Percentiles rank a stretch among this genome's conserved stretches.
These are phyloP conservation scores for Exophiala aquamarina DNA, from an alignment of 2,329 filamentous ascomycete species.

Conservation along the genomic window DNA sequence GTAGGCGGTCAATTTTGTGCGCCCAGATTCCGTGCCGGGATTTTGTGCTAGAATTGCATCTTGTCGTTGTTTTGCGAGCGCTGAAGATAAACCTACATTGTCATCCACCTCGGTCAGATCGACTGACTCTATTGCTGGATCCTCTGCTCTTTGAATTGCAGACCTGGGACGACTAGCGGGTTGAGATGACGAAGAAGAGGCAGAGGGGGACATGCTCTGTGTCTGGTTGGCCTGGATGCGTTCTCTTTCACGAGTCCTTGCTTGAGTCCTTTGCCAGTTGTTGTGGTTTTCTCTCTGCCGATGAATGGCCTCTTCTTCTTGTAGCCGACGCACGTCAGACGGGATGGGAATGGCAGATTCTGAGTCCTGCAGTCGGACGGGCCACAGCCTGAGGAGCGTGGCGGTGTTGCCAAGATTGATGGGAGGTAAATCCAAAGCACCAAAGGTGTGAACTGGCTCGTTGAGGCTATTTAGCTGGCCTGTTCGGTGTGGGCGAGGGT, in stretches of 20 bases:
- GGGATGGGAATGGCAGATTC: too few relatives aligned
- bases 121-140: conserved; percentile 44
- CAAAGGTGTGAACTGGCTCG: conserved; percentile 23
- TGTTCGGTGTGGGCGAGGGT: conserved; percentile 10
- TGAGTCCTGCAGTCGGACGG: not conserved
- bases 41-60: conserved; percentile 49
- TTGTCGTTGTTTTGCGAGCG: conserved; percentile 53
- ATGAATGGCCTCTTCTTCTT: conserved; percentile 23
- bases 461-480: conserved; percentile 17
- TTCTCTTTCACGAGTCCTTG: conserved; percentile 13
- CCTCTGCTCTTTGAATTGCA: not conserved
- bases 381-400: conserved; percentile 8
- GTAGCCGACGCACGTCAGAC: conserved; percentile 8
- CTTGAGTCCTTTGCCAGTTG: conserved; percentile 23
- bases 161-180: not conserved
- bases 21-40: conserved; percentile 31
- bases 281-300: conserved; percentile 25
- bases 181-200: conserved; percentile 12
- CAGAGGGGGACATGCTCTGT: conserved; percentile 12
- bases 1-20: conserved; percentile 46
- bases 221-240: conserved; percentile 4
- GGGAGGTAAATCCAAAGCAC: not conserved
- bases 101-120: conserved; percentile 51
- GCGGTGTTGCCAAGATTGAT: not conserved
- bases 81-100: conserved; percentile 40